Conservation (phyloP, 805 yeast species). For the Yamadazyma ubonensis region DNA sequence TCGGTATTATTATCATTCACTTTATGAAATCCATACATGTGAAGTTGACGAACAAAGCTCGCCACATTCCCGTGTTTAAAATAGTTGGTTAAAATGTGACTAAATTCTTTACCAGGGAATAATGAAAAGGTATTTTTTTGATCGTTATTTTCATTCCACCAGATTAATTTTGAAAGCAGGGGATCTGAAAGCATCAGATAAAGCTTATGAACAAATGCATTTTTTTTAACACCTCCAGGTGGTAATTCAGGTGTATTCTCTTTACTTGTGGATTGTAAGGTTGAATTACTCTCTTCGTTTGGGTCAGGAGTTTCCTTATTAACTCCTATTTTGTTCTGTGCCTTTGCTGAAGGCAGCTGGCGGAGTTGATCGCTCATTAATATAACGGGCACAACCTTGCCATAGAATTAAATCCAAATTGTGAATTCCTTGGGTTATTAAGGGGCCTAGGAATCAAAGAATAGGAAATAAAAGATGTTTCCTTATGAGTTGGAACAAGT, state of each 20-base stretch:
- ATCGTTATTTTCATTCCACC: constrained; percentile 45
- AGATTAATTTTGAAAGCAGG: constrained; percentile 34
- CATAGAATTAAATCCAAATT: not conserved
- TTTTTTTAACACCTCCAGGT: constrained; percentile 36
- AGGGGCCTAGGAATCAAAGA: not conserved
- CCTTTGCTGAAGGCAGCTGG: not conserved
- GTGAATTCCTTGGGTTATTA: not conserved
- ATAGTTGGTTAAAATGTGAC: constrained; percentile 61
- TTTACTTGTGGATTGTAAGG: constrained; percentile 16
- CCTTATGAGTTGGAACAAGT: not conserved
- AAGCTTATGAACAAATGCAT: constrained; percentile 57
- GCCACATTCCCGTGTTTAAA: constrained; percentile 95
- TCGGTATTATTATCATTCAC: constrained; percentile 43
- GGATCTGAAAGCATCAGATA: constrained; percentile 41
- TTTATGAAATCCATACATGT: constrained; percentile 96
- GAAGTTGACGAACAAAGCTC: constrained; percentile 88
- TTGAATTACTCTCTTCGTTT: no score
- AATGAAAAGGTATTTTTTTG: constrained; percentile 58
- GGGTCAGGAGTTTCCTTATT: no score
- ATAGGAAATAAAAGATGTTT: not conserved
- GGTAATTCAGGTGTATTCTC: constrained; percentile 19
- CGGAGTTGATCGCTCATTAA: not conserved
- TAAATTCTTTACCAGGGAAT: constrained; percentile 64
- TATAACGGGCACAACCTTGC: not conserved
- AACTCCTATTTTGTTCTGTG: not conserved